Conservation (phyloP, 129 eudicot genomes). For the Escallonia herrerae region DNA sequence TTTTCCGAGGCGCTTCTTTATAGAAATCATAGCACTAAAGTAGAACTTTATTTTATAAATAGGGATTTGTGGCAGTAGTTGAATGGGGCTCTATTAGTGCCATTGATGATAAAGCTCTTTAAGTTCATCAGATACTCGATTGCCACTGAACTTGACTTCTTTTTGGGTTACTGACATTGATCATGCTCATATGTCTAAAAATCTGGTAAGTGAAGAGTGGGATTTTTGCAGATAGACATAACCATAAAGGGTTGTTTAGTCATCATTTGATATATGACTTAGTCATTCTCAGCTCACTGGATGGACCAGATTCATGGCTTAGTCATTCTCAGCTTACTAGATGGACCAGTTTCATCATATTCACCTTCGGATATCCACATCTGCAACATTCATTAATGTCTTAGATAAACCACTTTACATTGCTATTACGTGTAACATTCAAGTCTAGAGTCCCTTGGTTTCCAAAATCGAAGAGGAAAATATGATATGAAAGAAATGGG, state of each 20-base stretch:
- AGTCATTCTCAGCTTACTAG: conserved; percentile 60
- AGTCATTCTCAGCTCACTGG: conserved; percentile 56
- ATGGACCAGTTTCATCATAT: too few species aligned
- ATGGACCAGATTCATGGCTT: conserved; percentile 53
- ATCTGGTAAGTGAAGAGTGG: conserved; percentile 51
- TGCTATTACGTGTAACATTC: too few species aligned
- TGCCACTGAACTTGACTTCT: conserved; percentile 51
- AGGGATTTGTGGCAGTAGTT: conserved; percentile 89
- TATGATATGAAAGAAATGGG: too few species aligned
- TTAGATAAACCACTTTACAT: too few species aligned
- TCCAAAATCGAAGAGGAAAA: too few species aligned
- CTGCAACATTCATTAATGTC: too few species aligned
- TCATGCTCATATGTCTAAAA: conserved; percentile 45
- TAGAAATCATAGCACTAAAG: conserved; percentile 35
- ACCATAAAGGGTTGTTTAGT: conserved; percentile 38
- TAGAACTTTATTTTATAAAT: conserved; percentile 56
- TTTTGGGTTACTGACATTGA: conserved; percentile 76
- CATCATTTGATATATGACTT: conserved; percentile 54
- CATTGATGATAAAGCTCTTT: conserved; percentile 44
- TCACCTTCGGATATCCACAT: too few species aligned
- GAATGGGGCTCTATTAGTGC: conserved; percentile 65
- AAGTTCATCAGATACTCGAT: conserved; percentile 19
- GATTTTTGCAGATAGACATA: conserved; percentile 45
- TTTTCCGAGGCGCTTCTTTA: too few species aligned
- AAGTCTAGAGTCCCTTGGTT: too few species aligned